A percentile compares a stretch with the other conserved stretches of the same genome.
Evolutionary conservation across 2,329 filamentous ascomycete species (phyloP).

Genomic region (Neopestalotiopsis sp.): DNA sequence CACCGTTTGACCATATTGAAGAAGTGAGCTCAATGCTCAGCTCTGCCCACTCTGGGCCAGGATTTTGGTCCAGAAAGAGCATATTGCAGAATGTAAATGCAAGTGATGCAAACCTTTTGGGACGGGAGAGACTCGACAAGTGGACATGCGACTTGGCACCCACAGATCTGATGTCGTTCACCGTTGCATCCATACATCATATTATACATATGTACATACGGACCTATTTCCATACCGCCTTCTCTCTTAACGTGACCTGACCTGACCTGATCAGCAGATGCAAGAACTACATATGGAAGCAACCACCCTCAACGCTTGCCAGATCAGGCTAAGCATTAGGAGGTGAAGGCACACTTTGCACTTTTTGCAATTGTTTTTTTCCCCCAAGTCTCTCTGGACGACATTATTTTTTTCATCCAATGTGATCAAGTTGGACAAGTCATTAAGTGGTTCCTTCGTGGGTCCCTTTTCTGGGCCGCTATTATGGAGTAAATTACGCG

Average conservation of each 20-base stretch:
- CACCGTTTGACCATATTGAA: background rate
- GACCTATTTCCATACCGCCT: background rate
- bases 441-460: background rate
- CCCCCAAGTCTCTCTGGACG: background rate
- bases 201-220: background rate
- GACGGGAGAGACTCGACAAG: background rate
- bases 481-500: conserved; percentile 3
- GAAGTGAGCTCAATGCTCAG: background rate
- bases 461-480: background rate
- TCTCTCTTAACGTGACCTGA: background rate
- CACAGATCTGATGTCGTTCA: background rate
- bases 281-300: background rate
- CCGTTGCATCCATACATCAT: background rate
- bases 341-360: background rate
- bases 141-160: background rate
- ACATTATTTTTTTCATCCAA: background rate
- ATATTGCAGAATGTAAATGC: background rate
- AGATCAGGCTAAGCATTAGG: background rate
- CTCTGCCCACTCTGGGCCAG: background rate
- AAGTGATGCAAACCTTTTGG: background rate
- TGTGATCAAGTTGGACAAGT: conserved; percentile 2
- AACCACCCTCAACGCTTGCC: background rate
- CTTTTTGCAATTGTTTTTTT: background rate
- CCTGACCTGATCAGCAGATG: background rate
- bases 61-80: background rate